phyloP scores from a whole-genome alignment of 2,329 filamentous ascomycete genomes.

The Apiospora sp. region DNA sequence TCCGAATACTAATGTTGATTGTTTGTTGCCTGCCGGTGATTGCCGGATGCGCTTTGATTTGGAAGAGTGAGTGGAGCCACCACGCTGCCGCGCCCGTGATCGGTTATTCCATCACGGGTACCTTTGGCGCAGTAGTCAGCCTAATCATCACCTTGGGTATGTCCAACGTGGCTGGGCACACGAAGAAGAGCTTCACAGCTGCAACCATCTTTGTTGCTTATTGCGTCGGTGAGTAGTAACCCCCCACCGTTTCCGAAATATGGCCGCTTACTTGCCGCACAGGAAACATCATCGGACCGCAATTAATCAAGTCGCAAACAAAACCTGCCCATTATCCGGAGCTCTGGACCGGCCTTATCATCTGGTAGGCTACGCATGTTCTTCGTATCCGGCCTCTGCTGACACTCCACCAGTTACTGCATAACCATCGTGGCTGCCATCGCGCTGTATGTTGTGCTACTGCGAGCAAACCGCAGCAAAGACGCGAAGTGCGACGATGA shows the following conservation, averaged over 20 bases:
- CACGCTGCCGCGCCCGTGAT: slow-evolving; percentile 72
- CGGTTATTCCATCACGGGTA: slow-evolving; percentile 76
- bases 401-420: slow-evolving; percentile 59
- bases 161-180: slow-evolving; percentile 77
- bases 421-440: slow-evolving; percentile 69
- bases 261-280: slow-evolving; percentile 19
- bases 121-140: slow-evolving; percentile 75
- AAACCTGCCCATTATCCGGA: slow-evolving; percentile 73
- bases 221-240: slow-evolving; percentile 57
- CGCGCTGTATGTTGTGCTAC: slow-evolving; percentile 65
- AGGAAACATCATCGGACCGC: slow-evolving; percentile 79
- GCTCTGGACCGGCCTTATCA: slow-evolving; percentile 74
- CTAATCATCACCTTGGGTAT: slow-evolving; percentile 60
- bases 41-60: slow-evolving; percentile 77
- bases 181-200: slow-evolving; percentile 81
- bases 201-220: slow-evolving; percentile 79
- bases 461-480: slow-evolving; percentile 64
- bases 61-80: slow-evolving; percentile 71
- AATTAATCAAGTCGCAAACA: slow-evolving; percentile 72
- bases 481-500: slow-evolving; percentile 55
- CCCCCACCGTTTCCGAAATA: not conserved
- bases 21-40: slow-evolving; percentile 77
- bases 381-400: slow-evolving; percentile 28
- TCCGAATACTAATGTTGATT: slow-evolving; percentile 70
- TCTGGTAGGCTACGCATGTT: slow-evolving; percentile 50